A percentile compares a stretch with the other conserved stretches of the same genome.
These are phyloP conservation scores for Bruguiera hainesii DNA, from an alignment of 441 rosid genomes.

Conservation along the genomic window DNA sequence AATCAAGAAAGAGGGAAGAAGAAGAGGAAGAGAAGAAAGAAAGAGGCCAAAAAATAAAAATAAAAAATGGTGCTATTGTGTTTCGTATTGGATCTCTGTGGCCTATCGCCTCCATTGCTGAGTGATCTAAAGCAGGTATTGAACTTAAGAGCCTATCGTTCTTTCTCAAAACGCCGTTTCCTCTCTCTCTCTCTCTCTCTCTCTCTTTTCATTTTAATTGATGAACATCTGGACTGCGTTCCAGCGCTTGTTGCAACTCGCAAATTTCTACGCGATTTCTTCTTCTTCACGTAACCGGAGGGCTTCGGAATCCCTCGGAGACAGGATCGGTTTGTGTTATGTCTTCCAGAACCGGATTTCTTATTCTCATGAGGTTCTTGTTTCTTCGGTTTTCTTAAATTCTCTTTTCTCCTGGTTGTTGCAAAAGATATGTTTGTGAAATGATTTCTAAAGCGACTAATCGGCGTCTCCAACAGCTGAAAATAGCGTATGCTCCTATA, in stretches of 20 bases:
- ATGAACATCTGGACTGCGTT: slow-evolving; percentile 20
- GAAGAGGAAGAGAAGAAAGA: slow-evolving; percentile 12
- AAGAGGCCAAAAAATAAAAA: not conserved
- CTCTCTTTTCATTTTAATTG: not conserved
- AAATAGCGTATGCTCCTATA: slow-evolving; percentile 58
- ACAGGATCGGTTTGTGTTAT: slow-evolving; percentile 70
- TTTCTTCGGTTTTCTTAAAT: slow-evolving; percentile 9
- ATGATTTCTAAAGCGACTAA: not conserved
- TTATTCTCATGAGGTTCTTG: slow-evolving; percentile 52
- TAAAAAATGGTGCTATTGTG: slow-evolving; percentile 54
- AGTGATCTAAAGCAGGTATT: slow-evolving; percentile 68
- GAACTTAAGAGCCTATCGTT: not conserved
- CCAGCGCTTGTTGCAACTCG: slow-evolving; percentile 68
- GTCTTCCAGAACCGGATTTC: slow-evolving; percentile 44
- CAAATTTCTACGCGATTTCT: slow-evolving; percentile 61
- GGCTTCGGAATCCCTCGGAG: slow-evolving; percentile 38
- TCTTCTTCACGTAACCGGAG: slow-evolving; percentile 25
- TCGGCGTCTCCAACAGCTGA: slow-evolving; percentile 38
- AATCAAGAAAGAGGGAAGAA: not conserved
- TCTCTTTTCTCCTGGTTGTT: not conserved
- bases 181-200: not conserved
- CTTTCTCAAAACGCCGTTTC: not conserved
- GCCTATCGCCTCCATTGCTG: slow-evolving; percentile 53
- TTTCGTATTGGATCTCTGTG: slow-evolving; percentile 67
- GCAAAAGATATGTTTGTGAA: not conserved